Conservation (phyloP, 371 early-diverging fungal genomes). For the Conidiobolus incongruus region DNA sequence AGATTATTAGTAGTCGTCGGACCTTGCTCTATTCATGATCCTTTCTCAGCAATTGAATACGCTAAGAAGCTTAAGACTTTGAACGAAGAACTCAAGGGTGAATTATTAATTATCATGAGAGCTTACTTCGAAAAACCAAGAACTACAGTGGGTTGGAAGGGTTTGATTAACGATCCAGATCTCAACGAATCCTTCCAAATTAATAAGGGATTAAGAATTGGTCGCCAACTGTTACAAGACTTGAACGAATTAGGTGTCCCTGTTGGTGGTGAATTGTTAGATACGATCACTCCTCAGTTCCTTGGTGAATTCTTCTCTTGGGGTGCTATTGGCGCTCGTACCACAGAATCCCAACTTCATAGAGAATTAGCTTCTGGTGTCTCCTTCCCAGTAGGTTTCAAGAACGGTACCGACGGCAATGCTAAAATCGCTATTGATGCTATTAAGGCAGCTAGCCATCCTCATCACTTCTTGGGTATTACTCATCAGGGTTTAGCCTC, state of each 20-base stretch:
- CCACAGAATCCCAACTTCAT: slow-evolving; percentile 82
- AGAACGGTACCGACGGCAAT: slow-evolving; percentile 84
- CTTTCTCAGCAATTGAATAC: slow-evolving; percentile 66
- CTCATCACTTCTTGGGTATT: slow-evolving; percentile 81
- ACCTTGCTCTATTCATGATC: slow-evolving; percentile 85
- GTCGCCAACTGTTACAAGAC: slow-evolving; percentile 48
- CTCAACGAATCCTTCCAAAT: slow-evolving; percentile 66
- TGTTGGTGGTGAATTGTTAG: slow-evolving; percentile 70
- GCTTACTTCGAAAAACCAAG: slow-evolving; percentile 91
- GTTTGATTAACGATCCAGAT: slow-evolving; percentile 75
- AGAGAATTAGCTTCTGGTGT: slow-evolving; percentile 85
- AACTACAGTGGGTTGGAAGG: slow-evolving; percentile 90
- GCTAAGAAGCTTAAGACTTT: slow-evolving; percentile 27
- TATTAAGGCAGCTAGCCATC: slow-evolving; percentile 58
- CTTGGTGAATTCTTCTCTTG: slow-evolving; percentile 77
- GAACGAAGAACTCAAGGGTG: slow-evolving; percentile 23
- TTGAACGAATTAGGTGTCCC: slow-evolving; percentile 67
- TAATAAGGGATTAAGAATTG: slow-evolving; percentile 74
- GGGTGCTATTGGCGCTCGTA: slow-evolving; percentile 90
- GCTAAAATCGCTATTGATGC: slow-evolving; percentile 75
- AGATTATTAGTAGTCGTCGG: slow-evolving; percentile 73
- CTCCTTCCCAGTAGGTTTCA: slow-evolving; percentile 89
- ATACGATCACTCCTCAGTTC: slow-evolving; percentile 87
- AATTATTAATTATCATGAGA: slow-evolving; percentile 69
- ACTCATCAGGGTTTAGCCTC: slow-evolving; percentile 83